These are phyloP conservation scores for Sicyos edulis DNA, from an alignment of 306 rosid genomes.

Conservation along the genomic window DNA sequence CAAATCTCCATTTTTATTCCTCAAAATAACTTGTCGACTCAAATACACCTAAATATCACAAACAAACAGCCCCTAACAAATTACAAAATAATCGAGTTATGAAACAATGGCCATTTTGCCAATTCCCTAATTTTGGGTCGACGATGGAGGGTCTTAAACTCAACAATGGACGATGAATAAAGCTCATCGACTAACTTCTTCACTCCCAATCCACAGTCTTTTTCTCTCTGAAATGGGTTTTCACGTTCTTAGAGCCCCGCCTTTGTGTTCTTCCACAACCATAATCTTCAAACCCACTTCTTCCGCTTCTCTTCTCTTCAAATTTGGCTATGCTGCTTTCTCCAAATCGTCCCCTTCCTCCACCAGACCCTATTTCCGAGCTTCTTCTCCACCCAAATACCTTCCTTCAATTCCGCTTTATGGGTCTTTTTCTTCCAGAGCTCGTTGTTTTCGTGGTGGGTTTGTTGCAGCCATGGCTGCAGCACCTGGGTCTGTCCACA, in stretches of 20 bases:
- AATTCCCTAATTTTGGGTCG: neutral
- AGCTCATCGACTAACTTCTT: neutral
- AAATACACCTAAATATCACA: too few species aligned
- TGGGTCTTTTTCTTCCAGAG: constrained; percentile 25
- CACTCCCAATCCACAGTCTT: neutral
- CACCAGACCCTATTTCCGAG: constrained; percentile 22
- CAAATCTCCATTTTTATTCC: too few species aligned
- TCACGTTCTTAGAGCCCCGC: constrained; percentile 13
- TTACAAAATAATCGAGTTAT: too few species aligned
- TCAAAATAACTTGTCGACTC: too few species aligned
- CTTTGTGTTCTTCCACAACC: constrained; percentile 33
- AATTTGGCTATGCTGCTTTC: constrained; percentile 13
- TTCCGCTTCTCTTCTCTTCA: constrained; percentile 24
- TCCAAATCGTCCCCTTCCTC: constrained; percentile 19
- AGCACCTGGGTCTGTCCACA: constrained; percentile 41
- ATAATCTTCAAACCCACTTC: constrained; percentile 26
- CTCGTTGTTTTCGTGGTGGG: constrained; percentile 43
- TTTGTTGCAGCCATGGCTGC: constrained; percentile 44
- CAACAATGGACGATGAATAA: neutral
- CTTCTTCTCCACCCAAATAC: constrained; percentile 26
- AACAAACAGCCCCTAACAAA: too few species aligned
- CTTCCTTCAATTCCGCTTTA: constrained; percentile 21
- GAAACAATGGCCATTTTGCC: too few species aligned
- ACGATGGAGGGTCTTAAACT: neutral
- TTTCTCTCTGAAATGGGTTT: constrained; percentile 7